These are phyloP conservation scores for Penicillium sp. DNA, from an alignment of 2,329 filamentous ascomycete genomes.

Conservation along the genomic window DNA sequence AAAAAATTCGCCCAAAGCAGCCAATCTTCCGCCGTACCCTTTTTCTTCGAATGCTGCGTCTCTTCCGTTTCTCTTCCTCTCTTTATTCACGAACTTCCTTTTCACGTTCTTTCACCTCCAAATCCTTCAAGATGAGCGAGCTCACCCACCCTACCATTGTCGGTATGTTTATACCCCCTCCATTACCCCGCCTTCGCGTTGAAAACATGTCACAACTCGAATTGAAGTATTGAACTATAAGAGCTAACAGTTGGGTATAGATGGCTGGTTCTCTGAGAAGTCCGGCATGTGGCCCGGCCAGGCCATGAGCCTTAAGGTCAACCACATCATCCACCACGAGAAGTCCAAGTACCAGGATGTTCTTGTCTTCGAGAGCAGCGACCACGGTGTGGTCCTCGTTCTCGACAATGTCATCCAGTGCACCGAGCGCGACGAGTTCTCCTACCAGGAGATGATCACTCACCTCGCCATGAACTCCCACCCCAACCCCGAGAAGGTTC, in stretches of 20 bases:
- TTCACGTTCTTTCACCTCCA: slow-evolving; percentile 20
- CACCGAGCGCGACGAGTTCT: slow-evolving; percentile 98
- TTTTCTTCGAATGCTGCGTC: slow-evolving; percentile 26
- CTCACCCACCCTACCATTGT: slow-evolving; percentile 76
- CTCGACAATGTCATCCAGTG: slow-evolving; percentile 99
- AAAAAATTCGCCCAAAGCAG: slow-evolving; percentile 26
- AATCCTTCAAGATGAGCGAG: slow-evolving; percentile 61
- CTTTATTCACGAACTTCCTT: slow-evolving; percentile 14
- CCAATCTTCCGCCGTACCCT: slow-evolving; percentile 27
- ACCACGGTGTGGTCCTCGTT: slow-evolving; percentile 94
- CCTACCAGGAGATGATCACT: slow-evolving; percentile 99
- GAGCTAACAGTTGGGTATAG: slow-evolving; percentile 50
- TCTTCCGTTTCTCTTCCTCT: slow-evolving; percentile 21
- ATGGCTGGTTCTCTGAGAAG: slow-evolving; percentile 99
- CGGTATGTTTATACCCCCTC: slow-evolving; percentile 51
- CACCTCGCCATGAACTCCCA: slow-evolving; percentile 98
- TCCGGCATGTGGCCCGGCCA: slow-evolving; percentile 99
- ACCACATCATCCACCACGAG: slow-evolving; percentile 97
- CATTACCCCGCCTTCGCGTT: slow-evolving; percentile 18
- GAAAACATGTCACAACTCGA: neutral
- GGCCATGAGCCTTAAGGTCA: slow-evolving; percentile 97
- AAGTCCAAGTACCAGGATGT: slow-evolving; percentile 99
- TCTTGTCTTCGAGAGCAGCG: slow-evolving; percentile 95
- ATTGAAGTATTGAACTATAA: slow-evolving; percentile 1
- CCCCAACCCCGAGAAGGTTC: slow-evolving; percentile 96